Base-by-base conservation (phyloP, 371 early-diverging fungal species). In the Cladochytrium tenue region DNA sequence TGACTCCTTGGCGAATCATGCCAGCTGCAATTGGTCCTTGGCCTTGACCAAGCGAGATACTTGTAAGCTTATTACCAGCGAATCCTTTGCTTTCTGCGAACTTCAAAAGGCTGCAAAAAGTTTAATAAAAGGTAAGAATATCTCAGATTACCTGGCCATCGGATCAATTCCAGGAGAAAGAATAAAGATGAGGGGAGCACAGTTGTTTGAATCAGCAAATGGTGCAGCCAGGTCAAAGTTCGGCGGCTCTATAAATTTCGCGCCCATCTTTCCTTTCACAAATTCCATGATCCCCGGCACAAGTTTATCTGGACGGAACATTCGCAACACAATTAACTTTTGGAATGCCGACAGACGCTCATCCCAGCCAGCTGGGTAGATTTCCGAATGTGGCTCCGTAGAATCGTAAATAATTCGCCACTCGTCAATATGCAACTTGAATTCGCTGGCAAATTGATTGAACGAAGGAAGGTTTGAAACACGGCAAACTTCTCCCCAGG, bases 111-210 rank as follows among this genome's bases (percentile, higher is more conserved):
- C 81, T 79, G 56, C 50, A 51, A 63, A n/a, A 57, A 27, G 26
- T 27, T 23, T 3, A 59, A 30, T 17, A 25, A 10, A 23, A 27
- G 20, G 57, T 31, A 32, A 1, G 13, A 28, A 53, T 23, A 5
- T 34, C 61, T 7, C 15, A 15, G 0, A 68, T 70, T 64, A 80
- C 79, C 76, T 70, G 3, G 81, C 78, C 85, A 83, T 86, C 4
- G 84, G 83, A 67, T 86, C 86, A 3, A 80, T 72, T 33, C 86
- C 86, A 23, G 86, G 86, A 30, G 84, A 84, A 10, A 86, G 70
- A 58, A 86, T 81, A 61, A 86, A 86, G 31, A 86, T 86, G 10
- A 86, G 68, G 7, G 86, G 86, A 10, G 79, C 78, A 35, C 77
- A 72, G 36, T 72, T 73, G 62, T 77, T 82, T 0, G 84, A 81